A percentile compares a stretch with the other conserved stretches of the same genome.
These are phyloP conservation scores for Hygrocybe coccinea DNA, from an alignment of 768 basidiomycete species.

Conservation along the genomic window DNA sequence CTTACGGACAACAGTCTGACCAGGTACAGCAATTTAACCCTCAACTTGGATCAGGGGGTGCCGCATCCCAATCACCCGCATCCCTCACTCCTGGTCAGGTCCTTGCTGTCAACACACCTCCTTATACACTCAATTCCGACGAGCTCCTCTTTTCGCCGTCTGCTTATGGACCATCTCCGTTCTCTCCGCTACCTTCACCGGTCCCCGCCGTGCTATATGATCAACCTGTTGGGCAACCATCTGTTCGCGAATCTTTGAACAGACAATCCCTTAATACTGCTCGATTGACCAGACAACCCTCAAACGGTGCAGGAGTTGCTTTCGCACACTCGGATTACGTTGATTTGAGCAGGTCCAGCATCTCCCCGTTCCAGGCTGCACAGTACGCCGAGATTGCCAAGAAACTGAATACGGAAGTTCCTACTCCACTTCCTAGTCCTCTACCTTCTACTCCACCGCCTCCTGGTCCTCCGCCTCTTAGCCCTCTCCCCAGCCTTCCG, in stretches of 20 bases:
- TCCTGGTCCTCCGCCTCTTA: too few relatives aligned
- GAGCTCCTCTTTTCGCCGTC: slow-evolving; percentile 37
- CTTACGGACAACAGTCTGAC: slow-evolving; percentile 14
- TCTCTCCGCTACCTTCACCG: slow-evolving; percentile 13
- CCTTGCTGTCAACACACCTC: slow-evolving; percentile 24
- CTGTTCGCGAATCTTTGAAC: slow-evolving; percentile 14
- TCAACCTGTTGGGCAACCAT: slow-evolving; percentile 11
- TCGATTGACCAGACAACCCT: slow-evolving; percentile 19
- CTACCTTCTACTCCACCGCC: too few relatives aligned
- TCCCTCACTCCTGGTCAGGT: slow-evolving; percentile 37
- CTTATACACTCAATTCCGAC: slow-evolving; percentile 24
- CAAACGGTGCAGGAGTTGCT: slow-evolving; percentile 16
- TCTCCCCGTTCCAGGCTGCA: slow-evolving; percentile 69
- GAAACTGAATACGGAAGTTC: slow-evolving; percentile 43
- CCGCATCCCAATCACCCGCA: slow-evolving; percentile 16
- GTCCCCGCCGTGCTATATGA: slow-evolving; percentile 12
- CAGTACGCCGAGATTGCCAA: slow-evolving; percentile 71
- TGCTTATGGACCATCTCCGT: slow-evolving; percentile 27
- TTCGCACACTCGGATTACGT: slow-evolving; percentile 45
- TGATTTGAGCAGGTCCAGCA: slow-evolving; percentile 62
- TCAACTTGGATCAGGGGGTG: slow-evolving; percentile 4
- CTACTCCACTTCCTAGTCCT: slow-evolving; percentile 14
- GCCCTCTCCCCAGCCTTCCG: too few relatives aligned
- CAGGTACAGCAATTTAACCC: slow-evolving; percentile 17
- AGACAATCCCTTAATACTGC: slow-evolving; percentile 11